Percentiles rank a stretch among this genome's conserved stretches.
Evolutionary conservation across 345 rosid species (phyloP).

Genomic region (Murraya koenigii): DNA sequence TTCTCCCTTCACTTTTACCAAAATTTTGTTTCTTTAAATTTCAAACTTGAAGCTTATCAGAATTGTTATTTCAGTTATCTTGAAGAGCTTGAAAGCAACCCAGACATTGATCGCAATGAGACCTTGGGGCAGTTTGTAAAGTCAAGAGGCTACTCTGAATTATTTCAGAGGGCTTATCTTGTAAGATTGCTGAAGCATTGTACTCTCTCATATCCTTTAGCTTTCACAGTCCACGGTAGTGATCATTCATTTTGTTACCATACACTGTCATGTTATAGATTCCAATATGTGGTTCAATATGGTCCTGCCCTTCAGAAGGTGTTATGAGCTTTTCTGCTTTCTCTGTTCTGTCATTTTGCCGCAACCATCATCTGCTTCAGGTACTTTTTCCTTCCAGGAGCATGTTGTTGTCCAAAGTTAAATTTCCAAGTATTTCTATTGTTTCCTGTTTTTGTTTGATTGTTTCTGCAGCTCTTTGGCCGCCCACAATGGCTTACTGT

Average conservation of each 20-base stretch:
- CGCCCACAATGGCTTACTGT: conserved; percentile 95
- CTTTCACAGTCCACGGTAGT: not conserved
- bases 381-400: conserved; percentile 24
- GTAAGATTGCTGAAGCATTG: conserved; percentile 36
- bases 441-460: not conserved
- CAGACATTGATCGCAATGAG: conserved; percentile 55
- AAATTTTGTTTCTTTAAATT: not conserved
- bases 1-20: no score
- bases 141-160: conserved; percentile 66
- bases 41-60: not conserved
- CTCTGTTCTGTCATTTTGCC: conserved; percentile 81
- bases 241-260: not conserved
- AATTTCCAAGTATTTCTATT: not conserved
- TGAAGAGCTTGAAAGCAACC: conserved; percentile 61
- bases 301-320: conserved; percentile 82
- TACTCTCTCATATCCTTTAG: not conserved
- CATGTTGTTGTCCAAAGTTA: no score
- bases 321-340: conserved; percentile 78
- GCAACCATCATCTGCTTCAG: conserved; percentile 89
- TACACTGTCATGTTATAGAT: conserved; percentile 36
- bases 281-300: conserved; percentile 84
- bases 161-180: conserved; percentile 85
- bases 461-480: conserved; percentile 57
- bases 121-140: conserved; percentile 68
- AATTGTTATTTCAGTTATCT: conserved; percentile 41